A percentile compares a stretch with the other conserved stretches of the same genome.
Conservation (phyloP, 2,329 filamentous ascomycete species). For the Penicillium sumatraense region DNA sequence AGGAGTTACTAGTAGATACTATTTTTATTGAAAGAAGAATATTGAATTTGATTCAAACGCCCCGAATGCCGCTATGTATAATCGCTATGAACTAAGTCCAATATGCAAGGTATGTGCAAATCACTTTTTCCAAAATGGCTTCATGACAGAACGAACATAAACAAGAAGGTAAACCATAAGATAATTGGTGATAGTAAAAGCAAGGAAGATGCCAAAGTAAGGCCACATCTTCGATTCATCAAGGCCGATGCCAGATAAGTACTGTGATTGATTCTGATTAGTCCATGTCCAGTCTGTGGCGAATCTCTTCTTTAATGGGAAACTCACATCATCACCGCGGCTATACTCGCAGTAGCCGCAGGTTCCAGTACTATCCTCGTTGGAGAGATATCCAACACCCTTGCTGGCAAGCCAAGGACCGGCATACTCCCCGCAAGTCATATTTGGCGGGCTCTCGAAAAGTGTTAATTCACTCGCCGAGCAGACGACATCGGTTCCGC, state of each 20-base stretch:
- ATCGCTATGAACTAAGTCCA: not conserved
- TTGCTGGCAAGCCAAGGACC: conserved; percentile 66
- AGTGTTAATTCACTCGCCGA: conserved; percentile 64
- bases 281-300: not conserved
- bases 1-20: too few relatives aligned
- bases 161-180: conserved; percentile 41
- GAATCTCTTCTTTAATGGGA: not conserved
- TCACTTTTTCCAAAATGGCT: conserved; percentile 33
- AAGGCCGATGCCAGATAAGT: conserved; percentile 35
- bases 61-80: not conserved
- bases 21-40: not conserved
- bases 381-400: conserved; percentile 71
- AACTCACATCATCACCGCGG: conserved; percentile 38
- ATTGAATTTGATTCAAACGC: not conserved
- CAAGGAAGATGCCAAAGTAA: conserved; percentile 40
- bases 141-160: conserved; percentile 39
- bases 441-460: conserved; percentile 69
- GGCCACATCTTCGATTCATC: conserved; percentile 40
- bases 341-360: conserved; percentile 83
- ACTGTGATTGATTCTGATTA: conserved; percentile 25
- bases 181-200: conserved; percentile 40
- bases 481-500: conserved; percentile 67
- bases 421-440: conserved; percentile 77
- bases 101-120: not conserved
- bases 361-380: conserved; percentile 61